A percentile compares a stretch with the other conserved stretches of the same genome.
These are phyloP conservation scores for Thermomucor indicae-seudaticae DNA, from an alignment of 371 early-diverging fungal species.

Conservation along the genomic window DNA sequence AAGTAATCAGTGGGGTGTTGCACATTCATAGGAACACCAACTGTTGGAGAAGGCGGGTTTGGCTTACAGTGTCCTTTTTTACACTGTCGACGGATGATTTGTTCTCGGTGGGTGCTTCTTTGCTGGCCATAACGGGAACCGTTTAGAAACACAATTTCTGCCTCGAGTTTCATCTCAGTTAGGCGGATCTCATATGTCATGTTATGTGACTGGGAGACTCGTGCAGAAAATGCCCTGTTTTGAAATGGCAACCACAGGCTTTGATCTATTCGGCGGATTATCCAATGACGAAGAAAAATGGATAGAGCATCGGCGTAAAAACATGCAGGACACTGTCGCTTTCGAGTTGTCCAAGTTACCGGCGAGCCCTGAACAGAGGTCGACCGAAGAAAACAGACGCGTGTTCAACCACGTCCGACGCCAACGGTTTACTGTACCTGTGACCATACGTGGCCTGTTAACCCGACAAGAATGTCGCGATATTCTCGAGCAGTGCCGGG, in stretches of 20 bases:
- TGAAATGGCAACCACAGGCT: constrained; percentile 1
- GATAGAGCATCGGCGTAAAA: constrained; percentile 11
- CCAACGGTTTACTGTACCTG: constrained; percentile 12
- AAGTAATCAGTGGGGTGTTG: too few species aligned
- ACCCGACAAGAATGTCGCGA: constrained; percentile 19
- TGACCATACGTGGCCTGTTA: constrained; percentile 19
- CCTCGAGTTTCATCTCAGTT: too few species aligned
- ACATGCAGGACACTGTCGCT: constrained; percentile 1
- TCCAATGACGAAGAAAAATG: constrained; percentile 22
- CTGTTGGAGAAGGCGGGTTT: too few species aligned
- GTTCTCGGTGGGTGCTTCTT: too few species aligned
- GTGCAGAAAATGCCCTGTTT: too few species aligned
- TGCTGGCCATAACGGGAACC: too few species aligned
- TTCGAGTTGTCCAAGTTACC: constrained; percentile 4
- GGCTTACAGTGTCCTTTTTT: too few species aligned
- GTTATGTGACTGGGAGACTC: too few species aligned
- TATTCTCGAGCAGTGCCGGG: constrained; percentile 20
- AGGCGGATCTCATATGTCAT: too few species aligned
- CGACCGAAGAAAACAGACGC: constrained; percentile 25
- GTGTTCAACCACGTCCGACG: constrained; percentile 10
- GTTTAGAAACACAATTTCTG: too few species aligned
- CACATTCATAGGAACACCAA: too few species aligned
- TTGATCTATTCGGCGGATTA: constrained; percentile 42
- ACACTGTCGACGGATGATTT: too few species aligned
- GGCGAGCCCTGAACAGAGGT: constrained; percentile 19